Base-by-base conservation (phyloP, 805 yeast genomes). In the Ogataea glucozyma region DNA sequence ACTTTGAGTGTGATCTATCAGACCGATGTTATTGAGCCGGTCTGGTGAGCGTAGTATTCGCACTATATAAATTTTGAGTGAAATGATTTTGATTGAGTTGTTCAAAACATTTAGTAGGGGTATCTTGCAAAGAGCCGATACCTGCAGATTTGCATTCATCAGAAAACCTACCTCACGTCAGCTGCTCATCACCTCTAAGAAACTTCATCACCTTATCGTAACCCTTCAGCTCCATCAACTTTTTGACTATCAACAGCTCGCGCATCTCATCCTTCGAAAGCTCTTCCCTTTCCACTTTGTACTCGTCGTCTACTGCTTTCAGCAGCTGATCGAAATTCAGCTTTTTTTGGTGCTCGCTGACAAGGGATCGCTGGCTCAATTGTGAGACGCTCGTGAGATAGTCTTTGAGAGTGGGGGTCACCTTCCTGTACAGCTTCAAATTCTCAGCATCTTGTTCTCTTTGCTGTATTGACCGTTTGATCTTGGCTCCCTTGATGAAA, bases 171-270 rank as follows among this genome's bases (percentile, higher is more conserved):
- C n/a, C 18, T 17, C 18, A 7, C 31, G 31, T 27, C 31, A n/a
- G 6, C n/a, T 12, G 13, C 18, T 39, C 24, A 47, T 9, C 52
- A 49, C 26, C 66, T 66, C 43, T n/a, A n/a, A 88, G 69, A 58
- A 88, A 84, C 32, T 75, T 62, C 49, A 87, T 39, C 32, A 89
- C 61, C 36, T 76, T 74, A 4, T 80, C 87, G 51, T 76, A 75
- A 1, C 96, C 96, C 61, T 85, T 89, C 31, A 76, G 47, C 49
- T 78, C 73, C 61, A 90, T 73, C 39, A 90, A 64, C 52, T 70
- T 67, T 54, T 79, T 82, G 32, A 89, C 75, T 18, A 77, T 67
- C 26, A 69, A 47, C 20, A 86, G 67, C 38, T 81, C 81, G 3
- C 65, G 57, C 1, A 76, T 30, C 50, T 84, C 90, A 3, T 65